Base-by-base conservation (phyloP, 2,329 filamentous ascomycete genomes). In the Paracamarosporium sp. region DNA sequence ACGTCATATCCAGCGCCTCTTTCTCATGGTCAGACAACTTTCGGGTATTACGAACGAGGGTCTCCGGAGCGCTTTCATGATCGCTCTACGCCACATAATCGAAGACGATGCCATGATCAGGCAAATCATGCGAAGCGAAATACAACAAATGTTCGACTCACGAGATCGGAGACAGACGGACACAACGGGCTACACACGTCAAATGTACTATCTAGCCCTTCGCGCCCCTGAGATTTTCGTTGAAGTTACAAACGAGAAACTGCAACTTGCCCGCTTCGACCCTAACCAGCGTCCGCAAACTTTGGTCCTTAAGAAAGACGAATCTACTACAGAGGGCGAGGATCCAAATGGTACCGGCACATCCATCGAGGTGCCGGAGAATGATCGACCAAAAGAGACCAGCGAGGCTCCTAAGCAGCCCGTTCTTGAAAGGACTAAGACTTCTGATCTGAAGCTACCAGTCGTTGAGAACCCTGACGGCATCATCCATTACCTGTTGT, bases 21-120 rank as follows among this genome's bases (percentile, higher is more conserved):
- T 99, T 76, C 86, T 97, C 50, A 97, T 98, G 91, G 88, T 94
- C 56, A 96, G 96, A 75, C 94, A 98, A 74, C 86, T 98, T 57
- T 89, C 92, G 20, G 91, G 90, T 25, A 85, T 88, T 28, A 90
- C 91, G 6, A 91, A 92, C 28, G 86, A 90, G 53, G 89, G 89
- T 53, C 84, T 99, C 9, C 86, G 89, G 60, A 84, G 85, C 60
- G 85, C 90, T 56, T 90, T 97, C 68, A 89, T 98, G 85, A 85
- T 94, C 12, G 89, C 97, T 51, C 81, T 99, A 41, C 89, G 96
- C 38, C 95, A 99, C 71, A 89, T 99, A 63, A 87, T 98, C 53
- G 95, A 99, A 77, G 96, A 99, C 70, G 92, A 97, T 48, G 89
- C 93, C 17, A 95, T 90, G 1, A 85, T 98, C 59, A 92, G 91